phyloP scores from a whole-genome alignment of 169 alveolate species.

The Plasmodium gonderi region DNA sequence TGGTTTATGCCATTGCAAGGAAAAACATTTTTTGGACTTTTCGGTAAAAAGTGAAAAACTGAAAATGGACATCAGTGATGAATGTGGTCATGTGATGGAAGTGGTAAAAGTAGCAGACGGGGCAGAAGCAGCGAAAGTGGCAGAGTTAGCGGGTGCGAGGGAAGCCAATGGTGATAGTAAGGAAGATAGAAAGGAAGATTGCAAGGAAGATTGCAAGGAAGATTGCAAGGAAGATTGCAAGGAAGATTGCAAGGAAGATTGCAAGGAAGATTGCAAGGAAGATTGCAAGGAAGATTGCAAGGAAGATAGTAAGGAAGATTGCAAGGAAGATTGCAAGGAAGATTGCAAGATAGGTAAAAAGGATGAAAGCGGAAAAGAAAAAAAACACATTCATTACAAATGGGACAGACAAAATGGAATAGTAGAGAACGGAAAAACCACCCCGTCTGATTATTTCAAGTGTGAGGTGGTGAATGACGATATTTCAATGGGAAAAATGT shows the following conservation, averaged over 20 bases:
- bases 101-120: not conserved
- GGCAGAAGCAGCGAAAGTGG: not conserved
- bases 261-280: not conserved
- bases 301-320: not conserved
- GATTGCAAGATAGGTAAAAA: not conserved
- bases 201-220: not conserved
- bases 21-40: too few species aligned
- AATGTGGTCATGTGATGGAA: not conserved
- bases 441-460: not conserved
- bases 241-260: not conserved
- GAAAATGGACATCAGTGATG: too few species aligned
- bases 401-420: not conserved
- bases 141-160: too few species aligned
- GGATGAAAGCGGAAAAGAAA: not conserved
- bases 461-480: not conserved
- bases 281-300: not conserved
- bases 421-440: not conserved
- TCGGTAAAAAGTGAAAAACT: too few species aligned
- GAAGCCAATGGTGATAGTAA: too few species aligned
- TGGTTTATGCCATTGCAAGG: too few species aligned
- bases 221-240: not conserved
- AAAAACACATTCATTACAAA: not conserved
- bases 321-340: not conserved
- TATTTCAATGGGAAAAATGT: not conserved
- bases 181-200: too few species aligned